Evolutionary conservation across 2,329 filamentous ascomycete genomes (phyloP), one percentile per base, ranked within the genome.

Genomic region (Claviceps monticola): DNA sequence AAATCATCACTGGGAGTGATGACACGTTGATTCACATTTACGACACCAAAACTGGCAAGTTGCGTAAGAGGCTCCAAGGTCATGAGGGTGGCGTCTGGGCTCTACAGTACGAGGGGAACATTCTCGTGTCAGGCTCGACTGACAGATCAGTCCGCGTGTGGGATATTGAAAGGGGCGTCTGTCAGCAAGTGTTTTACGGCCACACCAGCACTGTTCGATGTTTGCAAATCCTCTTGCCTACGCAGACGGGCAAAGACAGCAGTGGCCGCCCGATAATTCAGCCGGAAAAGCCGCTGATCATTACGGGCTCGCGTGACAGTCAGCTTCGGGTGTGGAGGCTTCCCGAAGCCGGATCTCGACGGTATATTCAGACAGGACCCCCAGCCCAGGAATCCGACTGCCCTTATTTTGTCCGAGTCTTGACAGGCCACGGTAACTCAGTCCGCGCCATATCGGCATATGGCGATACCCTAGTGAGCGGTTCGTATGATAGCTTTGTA

Each of bases 71-170:
- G 56, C 79, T 98, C 2, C 84, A 90, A 61, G 93, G 93, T 2
- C 93, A 98, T 59, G 93, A 98, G 66, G 93, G 93, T 37, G 93
- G 93, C 46, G 93, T 98, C 1, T 98, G 93, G 93, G 93, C 93
- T 34, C 71, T 98, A 50, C 90, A 97, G 66, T 98, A 97, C 64
- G 84, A 96, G 63, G 91, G 90, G 49, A 96, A 97, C 63, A 88
- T 87, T 16, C 72, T 98, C 19, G 93, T 98, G 2, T 98, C 93
- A 16, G 93, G 93, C 2, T 96, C 90, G 6, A 98, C 93, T 0
- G 93, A 98, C 68, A 79, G 93, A 46, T 95, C 93, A 11, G 93
- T 98, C n/a, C 83, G 93, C n/a, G 91, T 98, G 0, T 98, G 93
- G 93, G 91, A 98, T 64, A 96, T 98, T 56, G 88, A 95, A 62